These are phyloP conservation scores for Cetradonia linearis DNA, from an alignment of 495 filamentous ascomycete genomes.

Conservation along the genomic window DNA sequence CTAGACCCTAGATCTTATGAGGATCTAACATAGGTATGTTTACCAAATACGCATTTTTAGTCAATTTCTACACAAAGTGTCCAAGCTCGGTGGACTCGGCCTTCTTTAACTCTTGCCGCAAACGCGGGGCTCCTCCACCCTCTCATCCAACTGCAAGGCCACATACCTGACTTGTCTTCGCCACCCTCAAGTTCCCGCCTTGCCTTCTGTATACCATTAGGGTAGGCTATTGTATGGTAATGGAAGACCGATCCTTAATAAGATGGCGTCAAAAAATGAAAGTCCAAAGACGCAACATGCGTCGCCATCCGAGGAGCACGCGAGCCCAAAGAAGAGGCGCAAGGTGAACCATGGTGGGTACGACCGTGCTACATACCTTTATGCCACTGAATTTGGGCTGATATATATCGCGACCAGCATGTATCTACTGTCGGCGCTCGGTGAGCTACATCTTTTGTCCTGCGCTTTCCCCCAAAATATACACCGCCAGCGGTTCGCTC, in stretches of 20 bases:
- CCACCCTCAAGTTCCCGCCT: not conserved
- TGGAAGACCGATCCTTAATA: slow-evolving; percentile 12
- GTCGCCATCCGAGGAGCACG: slow-evolving; percentile 28
- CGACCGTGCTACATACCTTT: slow-evolving; percentile 4
- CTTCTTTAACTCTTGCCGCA: slow-evolving; percentile 7
- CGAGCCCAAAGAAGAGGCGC: slow-evolving; percentile 84
- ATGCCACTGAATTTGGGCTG: slow-evolving; percentile 23
- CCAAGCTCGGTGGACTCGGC: not conserved
- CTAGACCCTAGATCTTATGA: not conserved
- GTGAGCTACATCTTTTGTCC: slow-evolving; percentile 47
- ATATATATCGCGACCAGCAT: slow-evolving; percentile 50
- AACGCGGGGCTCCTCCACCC: slow-evolving; percentile 4
- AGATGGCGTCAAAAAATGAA: slow-evolving; percentile 22
- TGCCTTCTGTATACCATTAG: not conserved
- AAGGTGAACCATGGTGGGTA: slow-evolving; percentile 98
- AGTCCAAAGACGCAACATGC: slow-evolving; percentile 16
- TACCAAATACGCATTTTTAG: not conserved
- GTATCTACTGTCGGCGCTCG: slow-evolving; percentile 98
- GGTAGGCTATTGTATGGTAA: slow-evolving; percentile 7
- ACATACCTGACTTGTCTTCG: not conserved
- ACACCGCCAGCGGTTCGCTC: not conserved
- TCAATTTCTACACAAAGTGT: not conserved
- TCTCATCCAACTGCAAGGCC: slow-evolving; percentile 5
- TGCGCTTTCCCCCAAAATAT: not conserved
- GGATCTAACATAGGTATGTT: not conserved